These are phyloP conservation scores for Vigna mungo DNA, from an alignment of 306 rosid genomes.

Conservation along the genomic window DNA sequence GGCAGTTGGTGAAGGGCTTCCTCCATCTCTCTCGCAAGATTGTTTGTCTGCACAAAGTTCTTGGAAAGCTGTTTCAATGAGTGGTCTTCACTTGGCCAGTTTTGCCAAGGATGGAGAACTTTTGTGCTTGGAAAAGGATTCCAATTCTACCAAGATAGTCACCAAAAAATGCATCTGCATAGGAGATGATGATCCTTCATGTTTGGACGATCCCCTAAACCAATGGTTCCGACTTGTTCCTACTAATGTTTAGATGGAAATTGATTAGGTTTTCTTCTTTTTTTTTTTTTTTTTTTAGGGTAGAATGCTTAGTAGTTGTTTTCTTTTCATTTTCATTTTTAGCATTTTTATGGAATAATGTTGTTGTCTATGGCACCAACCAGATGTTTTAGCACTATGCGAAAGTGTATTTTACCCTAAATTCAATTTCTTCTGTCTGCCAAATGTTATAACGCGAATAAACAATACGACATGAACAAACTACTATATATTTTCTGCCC, in stretches of 20 bases:
- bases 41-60: constrained; percentile 48
- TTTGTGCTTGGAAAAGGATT: constrained; percentile 46
- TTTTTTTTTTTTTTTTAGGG: background rate
- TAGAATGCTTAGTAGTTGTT: background rate
- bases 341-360: background rate
- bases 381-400: too few relatives aligned
- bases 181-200: constrained; percentile 44
- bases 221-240: constrained; percentile 62
- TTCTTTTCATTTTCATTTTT: background rate
- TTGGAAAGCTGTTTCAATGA: constrained; percentile 45
- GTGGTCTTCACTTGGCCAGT: constrained; percentile 61
- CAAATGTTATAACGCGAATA: too few relatives aligned
- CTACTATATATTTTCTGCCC: too few relatives aligned
- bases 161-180: constrained; percentile 55
- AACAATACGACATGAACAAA: too few relatives aligned
- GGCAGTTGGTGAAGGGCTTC: constrained; percentile 46
- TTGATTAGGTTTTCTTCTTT: background rate
- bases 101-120: background rate
- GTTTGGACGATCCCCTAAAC: constrained; percentile 49
- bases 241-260: constrained; percentile 42
- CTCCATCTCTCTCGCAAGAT: constrained; percentile 40
- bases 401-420: too few relatives aligned
- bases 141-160: constrained; percentile 40
- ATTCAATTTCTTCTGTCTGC: too few relatives aligned
- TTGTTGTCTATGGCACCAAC: too few relatives aligned